Conservation (phyloP, 1,284 basidiomycete species). For the Naganishia albida region DNA sequence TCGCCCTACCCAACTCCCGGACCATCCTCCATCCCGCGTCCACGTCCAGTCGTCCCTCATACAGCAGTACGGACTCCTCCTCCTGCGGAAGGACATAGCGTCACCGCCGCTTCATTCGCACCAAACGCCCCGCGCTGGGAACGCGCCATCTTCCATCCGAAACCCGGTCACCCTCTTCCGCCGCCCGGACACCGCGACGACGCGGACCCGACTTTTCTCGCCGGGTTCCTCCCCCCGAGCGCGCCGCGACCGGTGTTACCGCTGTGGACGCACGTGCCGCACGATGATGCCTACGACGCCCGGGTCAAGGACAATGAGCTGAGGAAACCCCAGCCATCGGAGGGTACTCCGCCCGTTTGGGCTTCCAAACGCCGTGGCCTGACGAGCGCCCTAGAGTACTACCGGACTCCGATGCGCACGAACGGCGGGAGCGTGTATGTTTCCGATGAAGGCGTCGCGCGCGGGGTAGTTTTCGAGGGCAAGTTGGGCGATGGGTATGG, state of each 20-base stretch:
- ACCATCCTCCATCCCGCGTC: background rate
- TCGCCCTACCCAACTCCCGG: no score
- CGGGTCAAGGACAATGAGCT: slow-evolving; percentile 3
- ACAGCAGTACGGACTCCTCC: background rate
- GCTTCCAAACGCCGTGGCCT: slow-evolving; percentile 43
- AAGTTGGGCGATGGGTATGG: slow-evolving; percentile 33
- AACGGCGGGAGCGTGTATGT: slow-evolving; percentile 46
- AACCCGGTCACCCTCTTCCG: slow-evolving; percentile 6
- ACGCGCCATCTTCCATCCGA: slow-evolving; percentile 14
- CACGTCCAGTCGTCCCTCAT: background rate
- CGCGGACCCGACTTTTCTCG: background rate
- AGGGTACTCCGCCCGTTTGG: slow-evolving; percentile 40
- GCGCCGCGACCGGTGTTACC: slow-evolving; percentile 3
- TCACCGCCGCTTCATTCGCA: background rate
- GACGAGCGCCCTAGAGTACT: slow-evolving; percentile 41
- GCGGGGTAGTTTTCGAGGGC: slow-evolving; percentile 49
- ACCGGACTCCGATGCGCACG: slow-evolving; percentile 41
- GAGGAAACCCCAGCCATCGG: background rate
- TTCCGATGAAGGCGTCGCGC: slow-evolving; percentile 43
- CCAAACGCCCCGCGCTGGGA: background rate
- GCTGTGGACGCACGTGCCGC: background rate
- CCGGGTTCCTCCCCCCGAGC: background rate
- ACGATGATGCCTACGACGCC: slow-evolving; percentile 4
- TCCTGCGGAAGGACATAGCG: no score
- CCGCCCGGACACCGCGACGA: slow-evolving; percentile 2